phyloP scores from a whole-genome alignment of 2,329 filamentous ascomycete species.

The Apiospora rasikravindrae region DNA sequence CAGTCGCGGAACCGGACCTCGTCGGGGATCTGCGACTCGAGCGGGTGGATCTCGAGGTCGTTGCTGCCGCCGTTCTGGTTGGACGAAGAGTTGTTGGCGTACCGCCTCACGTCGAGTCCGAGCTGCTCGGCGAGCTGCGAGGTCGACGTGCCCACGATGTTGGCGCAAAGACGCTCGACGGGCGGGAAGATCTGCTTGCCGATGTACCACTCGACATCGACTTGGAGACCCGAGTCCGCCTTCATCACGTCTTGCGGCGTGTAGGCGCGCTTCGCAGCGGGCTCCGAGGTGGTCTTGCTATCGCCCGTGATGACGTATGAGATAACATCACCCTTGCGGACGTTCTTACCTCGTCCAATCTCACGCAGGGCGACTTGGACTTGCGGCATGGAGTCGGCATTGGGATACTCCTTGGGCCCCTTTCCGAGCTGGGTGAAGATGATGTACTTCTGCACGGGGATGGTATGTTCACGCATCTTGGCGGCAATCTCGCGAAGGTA shows the following conservation, averaged over 20 bases:
- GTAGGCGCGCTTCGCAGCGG: slow-evolving; percentile 86
- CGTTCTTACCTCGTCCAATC: slow-evolving; percentile 81
- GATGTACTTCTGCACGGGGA: slow-evolving; percentile 87
- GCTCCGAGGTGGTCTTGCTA: slow-evolving; percentile 63
- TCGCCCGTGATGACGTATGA: slow-evolving; percentile 91
- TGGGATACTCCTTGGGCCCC: slow-evolving; percentile 89
- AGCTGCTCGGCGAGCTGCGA: slow-evolving; percentile 90
- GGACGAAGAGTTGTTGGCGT: slow-evolving; percentile 65
- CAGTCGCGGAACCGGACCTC: slow-evolving; percentile 87
- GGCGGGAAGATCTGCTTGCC: slow-evolving; percentile 98
- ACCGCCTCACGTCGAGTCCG: slow-evolving; percentile 88
- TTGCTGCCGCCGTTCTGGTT: slow-evolving; percentile 50
- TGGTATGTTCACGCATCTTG: slow-evolving; percentile 81
- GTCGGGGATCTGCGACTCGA: slow-evolving; percentile 94
- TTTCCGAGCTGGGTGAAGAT: slow-evolving; percentile 99
- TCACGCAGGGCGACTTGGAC: slow-evolving; percentile 94
- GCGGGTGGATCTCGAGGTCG: slow-evolving; percentile 80
- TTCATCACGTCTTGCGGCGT: slow-evolving; percentile 85
- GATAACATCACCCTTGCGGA: slow-evolving; percentile 95
- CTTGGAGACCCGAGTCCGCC: slow-evolving; percentile 73
- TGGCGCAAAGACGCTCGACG: slow-evolving; percentile 95
- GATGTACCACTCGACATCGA: slow-evolving; percentile 97
- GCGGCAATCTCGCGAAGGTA: slow-evolving; percentile 83
- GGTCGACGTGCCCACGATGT: slow-evolving; percentile 91
- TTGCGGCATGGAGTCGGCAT: slow-evolving; percentile 93